Percentiles rank a stretch among this genome's conserved stretches.
Conservation (phyloP, 1,139 yeast genomes). For the Yamadazyma jaroonii region DNA sequence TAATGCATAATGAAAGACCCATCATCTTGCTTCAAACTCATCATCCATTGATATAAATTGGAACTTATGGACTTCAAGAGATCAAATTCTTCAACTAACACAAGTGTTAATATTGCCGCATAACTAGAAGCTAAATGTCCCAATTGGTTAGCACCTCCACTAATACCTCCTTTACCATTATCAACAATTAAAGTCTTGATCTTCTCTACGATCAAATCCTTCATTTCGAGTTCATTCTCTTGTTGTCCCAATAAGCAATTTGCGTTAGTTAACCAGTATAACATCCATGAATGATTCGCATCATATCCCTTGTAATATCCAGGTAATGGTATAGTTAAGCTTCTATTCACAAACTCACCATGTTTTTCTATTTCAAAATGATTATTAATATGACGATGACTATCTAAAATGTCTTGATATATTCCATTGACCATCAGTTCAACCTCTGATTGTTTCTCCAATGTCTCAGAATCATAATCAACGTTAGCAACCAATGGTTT, state of each 20-base stretch:
- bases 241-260: conserved; percentile 8
- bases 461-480: conserved; percentile 30
- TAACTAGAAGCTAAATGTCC: conserved; percentile 88
- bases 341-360: conserved; percentile 12
- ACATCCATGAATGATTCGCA: conserved; percentile 89
- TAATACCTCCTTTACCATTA: conserved; percentile 64
- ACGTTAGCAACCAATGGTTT: conserved; percentile 15
- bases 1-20: conserved; percentile 76
- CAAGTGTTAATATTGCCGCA: conserved; percentile 68
- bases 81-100: conserved; percentile 47
- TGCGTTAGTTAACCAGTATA: conserved; percentile 80
- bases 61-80: conserved; percentile 23
- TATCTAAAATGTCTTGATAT: conserved; percentile 17
- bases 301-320: conserved; percentile 53
- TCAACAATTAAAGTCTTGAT: conserved; percentile 27
- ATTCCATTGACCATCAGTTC: conserved; percentile 32
- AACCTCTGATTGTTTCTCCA: conserved; percentile 38
- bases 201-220: conserved; percentile 12
- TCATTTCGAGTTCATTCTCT: conserved; percentile 8
- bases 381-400: conserved; percentile 10
- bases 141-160: conserved; percentile 78
- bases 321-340: conserved; percentile 38
- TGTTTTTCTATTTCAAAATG: conserved; percentile 19
- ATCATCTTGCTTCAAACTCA: conserved; percentile 58
- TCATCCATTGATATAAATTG: conserved; percentile 60